These are phyloP conservation scores for Secale cereale DNA, from an alignment of 176 grass and related monocot species.

Conservation along the genomic window DNA sequence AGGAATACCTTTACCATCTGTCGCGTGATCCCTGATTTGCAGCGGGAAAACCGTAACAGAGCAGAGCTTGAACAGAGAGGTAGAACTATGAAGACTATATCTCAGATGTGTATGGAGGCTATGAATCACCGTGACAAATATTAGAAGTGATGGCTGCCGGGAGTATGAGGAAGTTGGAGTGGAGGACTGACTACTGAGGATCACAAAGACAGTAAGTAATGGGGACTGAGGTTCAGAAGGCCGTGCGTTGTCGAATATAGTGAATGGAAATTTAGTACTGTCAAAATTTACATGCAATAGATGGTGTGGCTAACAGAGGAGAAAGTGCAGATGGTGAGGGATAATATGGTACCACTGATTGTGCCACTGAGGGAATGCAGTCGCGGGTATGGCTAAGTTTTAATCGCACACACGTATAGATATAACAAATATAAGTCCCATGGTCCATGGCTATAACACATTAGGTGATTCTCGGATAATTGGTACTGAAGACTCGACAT, in stretches of 20 bases:
- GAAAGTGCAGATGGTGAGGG: no score
- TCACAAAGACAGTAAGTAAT: neutral
- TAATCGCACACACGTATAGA: neutral
- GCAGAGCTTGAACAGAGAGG: neutral
- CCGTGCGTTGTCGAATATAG: neutral
- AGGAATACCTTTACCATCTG: neutral
- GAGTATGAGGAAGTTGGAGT: neutral
- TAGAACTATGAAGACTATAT: neutral
- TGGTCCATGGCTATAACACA: neutral
- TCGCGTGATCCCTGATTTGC: neutral
- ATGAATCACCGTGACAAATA: no score
- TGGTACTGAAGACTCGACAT: neutral
- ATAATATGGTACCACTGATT: neutral
- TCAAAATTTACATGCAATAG: neutral
- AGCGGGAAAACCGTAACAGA: neutral
- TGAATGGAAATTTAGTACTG: neutral
- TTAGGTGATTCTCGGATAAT: neutral
- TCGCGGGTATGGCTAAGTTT: neutral
- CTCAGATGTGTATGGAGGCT: neutral
- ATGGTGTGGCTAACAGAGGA: neutral
- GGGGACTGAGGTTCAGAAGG: neutral
- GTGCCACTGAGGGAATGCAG: neutral
- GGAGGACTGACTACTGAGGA: neutral
- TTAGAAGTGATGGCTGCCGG: neutral
- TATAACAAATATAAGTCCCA: neutral